Evolutionary conservation across 495 filamentous ascomycete species (phyloP), one percentile per base, ranked within the genome.

Genomic region (Usnea hakonensis): DNA sequence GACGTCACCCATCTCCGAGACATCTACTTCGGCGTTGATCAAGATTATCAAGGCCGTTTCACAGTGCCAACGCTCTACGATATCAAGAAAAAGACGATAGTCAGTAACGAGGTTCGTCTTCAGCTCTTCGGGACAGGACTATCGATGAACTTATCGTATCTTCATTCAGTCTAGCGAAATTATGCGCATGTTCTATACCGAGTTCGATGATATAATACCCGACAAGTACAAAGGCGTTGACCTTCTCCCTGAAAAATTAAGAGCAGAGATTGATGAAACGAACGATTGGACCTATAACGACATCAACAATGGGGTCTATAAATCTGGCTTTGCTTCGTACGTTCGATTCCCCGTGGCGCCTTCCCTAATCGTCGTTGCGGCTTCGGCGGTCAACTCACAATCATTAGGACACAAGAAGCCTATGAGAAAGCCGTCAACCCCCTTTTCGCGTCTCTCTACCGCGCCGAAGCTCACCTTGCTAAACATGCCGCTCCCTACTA

Each of bases 281-380:
- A 94, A 94, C 70, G 82, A 84, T 36, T 95, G 90, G 90, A 85
- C 87, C 62, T 94, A 94, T 74, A 80, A 89, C 67, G 82, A 87
- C 62, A 78, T 96, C 70, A 96, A 96, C 72, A 91, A 92, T 70
- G 91, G 90, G 41, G 89, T 95, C 37, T 95, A 95, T 77, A 88
- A 87, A 71, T 79, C 79, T 64, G 85, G 85, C 50, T 88, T 88
- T 72, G 85, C 85, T 41, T 87, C 84, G 74, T 77, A 67, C 57
- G 69, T 16, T 48, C 16, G 1, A 36, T 53, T 60, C 36, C 19
- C 32, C 14, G 38, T n/a, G 10, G 8, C 60, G 17, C 26, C 1
- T 36, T 14, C 4, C 16, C 10, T 35, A 11, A 2, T 17, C 46
- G 11, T 21, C 1, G 5, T 19, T 52, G 28, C 28, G n/a, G 32